phyloP scores from a whole-genome alignment of 495 filamentous ascomycete genomes.

The Margaritispora aquatica region DNA sequence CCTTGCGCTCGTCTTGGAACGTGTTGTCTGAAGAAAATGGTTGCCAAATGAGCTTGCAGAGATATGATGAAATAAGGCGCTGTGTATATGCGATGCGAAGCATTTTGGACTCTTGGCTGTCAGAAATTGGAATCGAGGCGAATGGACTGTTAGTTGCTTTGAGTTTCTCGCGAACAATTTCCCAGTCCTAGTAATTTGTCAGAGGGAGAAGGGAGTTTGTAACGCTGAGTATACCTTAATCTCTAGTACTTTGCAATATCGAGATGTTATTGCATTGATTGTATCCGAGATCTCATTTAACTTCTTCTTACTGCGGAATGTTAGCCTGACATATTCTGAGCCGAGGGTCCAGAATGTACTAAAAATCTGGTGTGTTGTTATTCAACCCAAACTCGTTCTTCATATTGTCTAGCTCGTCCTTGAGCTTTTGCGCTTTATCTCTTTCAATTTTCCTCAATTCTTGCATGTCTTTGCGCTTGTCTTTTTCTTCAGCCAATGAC shows the following conservation, averaged over 20 bases:
- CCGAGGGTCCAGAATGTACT: slow-evolving; percentile 9
- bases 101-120: slow-evolving; percentile 6
- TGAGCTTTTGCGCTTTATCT: neutral
- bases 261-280: slow-evolving; percentile 5
- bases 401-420: slow-evolving; percentile 9
- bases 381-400: slow-evolving; percentile 17
- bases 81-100: slow-evolving; percentile 16
- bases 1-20: neutral
- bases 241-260: slow-evolving; percentile 12
- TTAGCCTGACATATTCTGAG: slow-evolving; percentile 7
- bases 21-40: slow-evolving; percentile 18
- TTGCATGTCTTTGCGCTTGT: slow-evolving; percentile 6
- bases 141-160: slow-evolving; percentile 6
- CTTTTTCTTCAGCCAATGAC: slow-evolving; percentile 6
- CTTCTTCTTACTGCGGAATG: slow-evolving; percentile 1
- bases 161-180: slow-evolving; percentile 12
- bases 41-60: slow-evolving; percentile 15
- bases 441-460: slow-evolving; percentile 4
- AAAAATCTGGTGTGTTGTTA: slow-evolving; percentile 9
- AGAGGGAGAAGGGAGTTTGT: slow-evolving; percentile 3
- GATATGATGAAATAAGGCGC: slow-evolving; percentile 8
- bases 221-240: slow-evolving; percentile 8
- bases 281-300: slow-evolving; percentile 12
- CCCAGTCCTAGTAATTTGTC: slow-evolving; percentile 1
- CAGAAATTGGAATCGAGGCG: slow-evolving; percentile 12